Conservation (phyloP, 306 rosid genomes). For the Castanea sativa region DNA sequence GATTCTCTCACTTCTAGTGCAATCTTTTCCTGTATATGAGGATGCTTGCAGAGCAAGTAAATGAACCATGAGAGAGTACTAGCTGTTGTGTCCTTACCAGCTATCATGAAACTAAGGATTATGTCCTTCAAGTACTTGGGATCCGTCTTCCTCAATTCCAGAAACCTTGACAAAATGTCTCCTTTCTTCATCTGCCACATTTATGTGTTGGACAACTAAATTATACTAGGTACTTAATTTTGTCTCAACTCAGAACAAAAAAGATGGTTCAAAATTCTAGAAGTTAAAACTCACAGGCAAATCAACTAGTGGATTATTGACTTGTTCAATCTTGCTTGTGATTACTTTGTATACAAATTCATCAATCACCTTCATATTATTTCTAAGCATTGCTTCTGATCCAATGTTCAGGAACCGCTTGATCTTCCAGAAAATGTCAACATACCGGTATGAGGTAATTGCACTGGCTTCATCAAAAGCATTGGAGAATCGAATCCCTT, state of each 20-base stretch:
- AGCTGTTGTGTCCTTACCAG: slow-evolving; percentile 78
- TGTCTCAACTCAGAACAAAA: too few relatives aligned
- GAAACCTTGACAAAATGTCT: slow-evolving; percentile 70
- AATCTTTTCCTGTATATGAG: slow-evolving; percentile 56
- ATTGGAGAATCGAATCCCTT: slow-evolving; percentile 50
- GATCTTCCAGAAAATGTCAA: slow-evolving; percentile 67
- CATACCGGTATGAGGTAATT: slow-evolving; percentile 51
- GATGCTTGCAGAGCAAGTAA: slow-evolving; percentile 67
- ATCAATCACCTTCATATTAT: slow-evolving; percentile 33
- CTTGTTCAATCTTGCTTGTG: slow-evolving; percentile 41
- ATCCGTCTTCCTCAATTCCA: slow-evolving; percentile 39
- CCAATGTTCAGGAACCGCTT: slow-evolving; percentile 68
- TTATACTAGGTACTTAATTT: too few relatives aligned
- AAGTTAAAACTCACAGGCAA: slow-evolving; percentile 38
- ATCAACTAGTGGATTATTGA: slow-evolving; percentile 35
- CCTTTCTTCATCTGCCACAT: slow-evolving; percentile 44
- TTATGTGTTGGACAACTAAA: neutral
- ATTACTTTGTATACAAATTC: slow-evolving; percentile 58
- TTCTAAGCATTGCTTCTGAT: slow-evolving; percentile 54
- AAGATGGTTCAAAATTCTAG: too few relatives aligned
- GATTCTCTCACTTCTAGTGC: slow-evolving; percentile 57
- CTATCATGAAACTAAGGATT: slow-evolving; percentile 59
- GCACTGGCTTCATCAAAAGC: slow-evolving; percentile 71
- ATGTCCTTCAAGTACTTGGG: slow-evolving; percentile 53
- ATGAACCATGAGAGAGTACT: slow-evolving; percentile 70